Evolutionary conservation across 2,329 filamentous ascomycete species (phyloP).

Genomic region (Cercospora zeina): DNA sequence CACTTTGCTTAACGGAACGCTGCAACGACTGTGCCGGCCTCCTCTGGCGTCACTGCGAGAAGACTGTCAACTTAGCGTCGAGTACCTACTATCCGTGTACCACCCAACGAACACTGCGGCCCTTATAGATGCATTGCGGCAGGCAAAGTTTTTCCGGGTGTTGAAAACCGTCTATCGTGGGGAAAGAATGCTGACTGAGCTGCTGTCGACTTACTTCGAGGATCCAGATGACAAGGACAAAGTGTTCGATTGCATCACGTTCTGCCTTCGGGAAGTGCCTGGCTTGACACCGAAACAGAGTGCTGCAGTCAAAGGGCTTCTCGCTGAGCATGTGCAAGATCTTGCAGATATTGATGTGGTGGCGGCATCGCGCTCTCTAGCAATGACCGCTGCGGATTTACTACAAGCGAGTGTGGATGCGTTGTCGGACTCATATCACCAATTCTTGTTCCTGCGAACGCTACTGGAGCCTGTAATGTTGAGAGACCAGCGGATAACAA

Average conservation of each 20-base stretch:
- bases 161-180: slow-evolving; percentile 82
- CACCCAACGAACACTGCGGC: slow-evolving; percentile 78
- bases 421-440: slow-evolving; percentile 61
- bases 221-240: slow-evolving; percentile 73
- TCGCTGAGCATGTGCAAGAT: slow-evolving; percentile 64
- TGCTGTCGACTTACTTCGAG: slow-evolving; percentile 80
- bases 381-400: slow-evolving; percentile 61
- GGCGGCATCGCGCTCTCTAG: slow-evolving; percentile 65
- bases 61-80: slow-evolving; percentile 93
- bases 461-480: slow-evolving; percentile 64
- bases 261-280: slow-evolving; percentile 68
- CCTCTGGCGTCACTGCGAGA: slow-evolving; percentile 78
- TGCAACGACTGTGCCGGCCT: slow-evolving; percentile 81
- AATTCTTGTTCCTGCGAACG: slow-evolving; percentile 74
- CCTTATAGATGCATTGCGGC: slow-evolving; percentile 74
- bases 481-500: slow-evolving; percentile 34
- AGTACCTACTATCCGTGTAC: slow-evolving; percentile 91
- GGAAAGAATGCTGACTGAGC: slow-evolving; percentile 75
- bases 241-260: slow-evolving; percentile 76
- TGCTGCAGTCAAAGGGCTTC: slow-evolving; percentile 67
- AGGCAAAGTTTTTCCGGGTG: slow-evolving; percentile 85
- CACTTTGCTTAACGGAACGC: slow-evolving; percentile 75
- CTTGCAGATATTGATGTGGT: slow-evolving; percentile 67
- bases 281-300: slow-evolving; percentile 68
- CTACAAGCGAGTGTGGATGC: slow-evolving; percentile 66